Conservation (phyloP, 345 rosid species). For the Eucalyptus regnans region DNA sequence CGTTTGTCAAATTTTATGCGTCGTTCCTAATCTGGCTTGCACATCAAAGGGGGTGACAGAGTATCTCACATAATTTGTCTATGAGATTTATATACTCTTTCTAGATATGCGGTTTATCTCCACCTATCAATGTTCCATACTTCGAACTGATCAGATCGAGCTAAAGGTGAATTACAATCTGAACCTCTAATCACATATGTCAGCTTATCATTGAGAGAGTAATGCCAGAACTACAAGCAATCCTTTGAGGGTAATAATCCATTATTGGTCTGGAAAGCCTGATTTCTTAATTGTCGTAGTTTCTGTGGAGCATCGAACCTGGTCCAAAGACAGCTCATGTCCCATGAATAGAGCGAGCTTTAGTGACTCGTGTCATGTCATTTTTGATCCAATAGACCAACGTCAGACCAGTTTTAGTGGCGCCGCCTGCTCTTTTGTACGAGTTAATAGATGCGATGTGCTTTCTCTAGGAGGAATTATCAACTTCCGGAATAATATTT, state of each 20-base stretch:
- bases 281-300: neutral
- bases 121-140: neutral
- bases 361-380: neutral
- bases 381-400: too few relatives aligned
- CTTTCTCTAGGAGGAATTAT: neutral
- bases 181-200: neutral
- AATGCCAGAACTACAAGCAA: too few relatives aligned
- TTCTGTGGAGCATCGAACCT: neutral
- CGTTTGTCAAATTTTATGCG: neutral
- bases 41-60: neutral
- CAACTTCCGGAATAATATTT: neutral
- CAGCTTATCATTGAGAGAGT: neutral
- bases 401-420: neutral
- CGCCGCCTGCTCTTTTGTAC: too few relatives aligned
- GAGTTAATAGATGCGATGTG: neutral
- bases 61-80: neutral
- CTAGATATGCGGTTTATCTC: too few relatives aligned
- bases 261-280: neutral
- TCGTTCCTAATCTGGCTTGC: neutral
- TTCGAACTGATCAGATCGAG: neutral
- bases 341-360: neutral
- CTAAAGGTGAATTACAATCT: neutral
- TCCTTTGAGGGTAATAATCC: neutral
- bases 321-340: neutral
- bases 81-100: too few relatives aligned